Conservation (phyloP, 371 early-diverging fungal genomes). For the Syncephalastrum racemosum region DNA sequence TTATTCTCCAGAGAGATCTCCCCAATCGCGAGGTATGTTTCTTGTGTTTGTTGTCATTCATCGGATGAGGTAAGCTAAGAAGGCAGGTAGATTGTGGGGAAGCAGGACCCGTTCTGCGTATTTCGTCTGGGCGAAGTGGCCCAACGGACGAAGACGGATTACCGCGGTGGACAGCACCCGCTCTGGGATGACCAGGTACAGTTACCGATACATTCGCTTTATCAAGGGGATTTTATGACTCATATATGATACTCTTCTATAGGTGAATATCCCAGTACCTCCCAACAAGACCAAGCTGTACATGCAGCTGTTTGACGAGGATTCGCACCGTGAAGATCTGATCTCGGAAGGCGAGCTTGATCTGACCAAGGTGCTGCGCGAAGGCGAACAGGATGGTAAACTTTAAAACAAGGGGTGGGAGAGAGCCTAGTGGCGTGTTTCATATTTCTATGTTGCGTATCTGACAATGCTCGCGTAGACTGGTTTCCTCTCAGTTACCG, state of each 20-base stretch:
- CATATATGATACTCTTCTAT: neutral
- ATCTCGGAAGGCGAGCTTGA: conserved; percentile 69
- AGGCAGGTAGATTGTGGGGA: conserved; percentile 36
- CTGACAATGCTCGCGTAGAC: conserved; percentile 22
- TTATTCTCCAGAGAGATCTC: conserved; percentile 32
- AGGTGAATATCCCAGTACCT: conserved; percentile 48
- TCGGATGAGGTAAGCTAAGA: neutral
- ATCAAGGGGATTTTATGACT: too few species aligned
- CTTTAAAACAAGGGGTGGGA: neutral
- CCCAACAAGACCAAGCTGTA: conserved; percentile 39
- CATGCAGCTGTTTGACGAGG: conserved; percentile 50
- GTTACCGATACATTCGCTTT: neutral
- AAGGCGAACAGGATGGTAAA: conserved; percentile 70
- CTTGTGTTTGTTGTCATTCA: neutral
- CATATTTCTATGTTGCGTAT: neutral
- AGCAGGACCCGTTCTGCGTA: conserved; percentile 51
- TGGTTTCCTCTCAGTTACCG: conserved; percentile 57
- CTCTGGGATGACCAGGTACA: conserved; percentile 56
- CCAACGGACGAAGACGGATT: conserved; percentile 42
- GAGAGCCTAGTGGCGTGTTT: neutral
- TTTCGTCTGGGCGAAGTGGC: conserved; percentile 42
- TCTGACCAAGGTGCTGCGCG: conserved; percentile 55
- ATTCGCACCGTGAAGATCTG: conserved; percentile 52
- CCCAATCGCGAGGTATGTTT: conserved; percentile 46
- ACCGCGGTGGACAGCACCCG: conserved; percentile 51